phyloP scores from a whole-genome alignment of 2,329 filamentous ascomycete genomes.

The Monosporascus sp. region DNA sequence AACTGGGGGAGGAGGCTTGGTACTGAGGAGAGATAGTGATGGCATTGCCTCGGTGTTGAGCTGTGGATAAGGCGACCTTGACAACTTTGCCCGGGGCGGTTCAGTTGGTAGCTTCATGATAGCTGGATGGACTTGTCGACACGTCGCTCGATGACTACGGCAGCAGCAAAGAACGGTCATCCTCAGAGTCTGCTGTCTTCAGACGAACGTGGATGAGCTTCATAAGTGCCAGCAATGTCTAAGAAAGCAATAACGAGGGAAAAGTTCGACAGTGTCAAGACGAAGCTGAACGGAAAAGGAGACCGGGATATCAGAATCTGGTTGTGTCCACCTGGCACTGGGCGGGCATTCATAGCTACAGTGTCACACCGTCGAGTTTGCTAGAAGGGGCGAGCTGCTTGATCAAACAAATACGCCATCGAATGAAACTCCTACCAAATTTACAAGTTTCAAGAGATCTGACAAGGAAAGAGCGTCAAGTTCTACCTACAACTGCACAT shows the following conservation, averaged over 20 bases:
- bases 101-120: constrained; percentile 15
- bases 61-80: constrained; percentile 10
- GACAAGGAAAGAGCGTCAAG: too few species aligned
- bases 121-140: constrained; percentile 10
- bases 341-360: too few species aligned
- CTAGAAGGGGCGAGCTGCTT: too few species aligned
- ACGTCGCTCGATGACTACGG: constrained; percentile 12
- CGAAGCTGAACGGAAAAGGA: not conserved
- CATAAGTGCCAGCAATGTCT: not conserved
- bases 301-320: too few species aligned
- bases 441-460: too few species aligned
- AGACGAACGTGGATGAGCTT: not conserved
- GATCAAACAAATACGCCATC: too few species aligned
- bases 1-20: constrained; percentile 15
- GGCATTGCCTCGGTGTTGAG: constrained; percentile 14
- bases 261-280: not conserved
- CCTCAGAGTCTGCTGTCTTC: constrained; percentile 4
- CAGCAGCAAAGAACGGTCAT: constrained; percentile 35
- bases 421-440: too few species aligned
- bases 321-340: too few species aligned
- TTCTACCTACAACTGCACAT: too few species aligned
- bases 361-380: too few species aligned
- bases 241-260: constrained; percentile 1
- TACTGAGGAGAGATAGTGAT: constrained; percentile 12
- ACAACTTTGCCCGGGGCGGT: constrained; percentile 18